Evolutionary conservation across 768 basidiomycete genomes (phyloP).

Genomic region (Tricholoma flavovirens): DNA sequence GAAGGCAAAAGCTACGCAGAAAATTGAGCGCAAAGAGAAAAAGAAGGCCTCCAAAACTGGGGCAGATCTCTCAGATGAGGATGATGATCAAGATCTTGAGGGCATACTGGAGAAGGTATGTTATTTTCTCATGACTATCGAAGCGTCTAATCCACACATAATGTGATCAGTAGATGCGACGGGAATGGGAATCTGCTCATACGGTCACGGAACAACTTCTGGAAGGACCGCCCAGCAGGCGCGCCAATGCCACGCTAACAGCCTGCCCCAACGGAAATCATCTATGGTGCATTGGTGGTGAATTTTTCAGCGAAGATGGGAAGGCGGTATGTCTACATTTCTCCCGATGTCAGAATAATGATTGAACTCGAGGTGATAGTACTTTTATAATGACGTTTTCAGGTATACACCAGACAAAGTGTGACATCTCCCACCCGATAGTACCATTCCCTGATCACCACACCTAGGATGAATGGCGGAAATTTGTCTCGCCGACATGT

Average conservation of each 20-base stretch:
- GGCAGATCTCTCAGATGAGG: slow-evolving; percentile 38
- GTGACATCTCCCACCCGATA: slow-evolving; percentile 2
- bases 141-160: neutral
- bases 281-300: slow-evolving; percentile 82
- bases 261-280: slow-evolving; percentile 77
- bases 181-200: slow-evolving; percentile 80
- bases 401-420: slow-evolving; percentile 83
- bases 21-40: slow-evolving; percentile 65
- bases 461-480: slow-evolving; percentile 81
- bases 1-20: slow-evolving; percentile 61
- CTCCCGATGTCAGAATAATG: neutral
- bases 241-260: slow-evolving; percentile 80
- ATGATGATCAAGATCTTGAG: slow-evolving; percentile 77
- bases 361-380: slow-evolving; percentile 31
- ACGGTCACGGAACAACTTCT: slow-evolving; percentile 82
- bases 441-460: neutral
- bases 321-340: slow-evolving; percentile 48
- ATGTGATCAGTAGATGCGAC: slow-evolving; percentile 55
- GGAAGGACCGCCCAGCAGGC: slow-evolving; percentile 73
- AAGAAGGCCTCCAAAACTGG: slow-evolving; percentile 48
- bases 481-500: slow-evolving; percentile 76
- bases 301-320: slow-evolving; percentile 83
- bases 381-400: slow-evolving; percentile 86
- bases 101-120: slow-evolving; percentile 77
- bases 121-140: slow-evolving; percentile 6